These are phyloP conservation scores for Cryptococcus sp. DNA, from an alignment of 1,284 basidiomycete genomes.

Conservation along the genomic window DNA sequence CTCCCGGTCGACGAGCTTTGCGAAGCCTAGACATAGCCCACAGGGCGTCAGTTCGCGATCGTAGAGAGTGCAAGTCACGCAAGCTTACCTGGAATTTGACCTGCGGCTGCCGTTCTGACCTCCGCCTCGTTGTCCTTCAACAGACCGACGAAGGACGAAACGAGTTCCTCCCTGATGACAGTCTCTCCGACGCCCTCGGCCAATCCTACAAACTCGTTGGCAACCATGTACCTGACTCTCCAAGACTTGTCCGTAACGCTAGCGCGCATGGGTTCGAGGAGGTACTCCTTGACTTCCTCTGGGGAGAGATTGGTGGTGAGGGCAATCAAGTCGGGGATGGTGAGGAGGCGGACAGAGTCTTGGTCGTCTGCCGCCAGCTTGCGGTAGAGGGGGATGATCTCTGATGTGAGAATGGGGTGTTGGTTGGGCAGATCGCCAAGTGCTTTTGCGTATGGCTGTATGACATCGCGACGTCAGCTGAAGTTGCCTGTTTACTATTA, in stretches of 20 bases:
- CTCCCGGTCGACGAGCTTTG: constrained; percentile 90
- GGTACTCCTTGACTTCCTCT: constrained; percentile 85
- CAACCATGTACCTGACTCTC: constrained; percentile 99
- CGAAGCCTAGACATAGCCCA: constrained; percentile 70
- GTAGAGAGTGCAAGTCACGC: neutral
- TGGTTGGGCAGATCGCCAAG: constrained; percentile 62
- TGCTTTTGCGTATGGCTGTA: constrained; percentile 73
- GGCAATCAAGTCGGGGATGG: constrained; percentile 93
- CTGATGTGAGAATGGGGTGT: constrained; percentile 70
- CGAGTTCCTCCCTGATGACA: constrained; percentile 90
- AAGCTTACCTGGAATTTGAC: constrained; percentile 86
- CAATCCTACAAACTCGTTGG: constrained; percentile 91
- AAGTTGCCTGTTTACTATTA: neutral
- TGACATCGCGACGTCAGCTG: neutral
- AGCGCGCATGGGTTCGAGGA: constrained; percentile 83
- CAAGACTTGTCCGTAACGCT: constrained; percentile 95
- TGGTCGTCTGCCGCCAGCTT: constrained; percentile 96
- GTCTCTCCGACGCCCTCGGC: constrained; percentile 89
- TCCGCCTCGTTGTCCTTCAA: constrained; percentile 99
- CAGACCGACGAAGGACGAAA: constrained; percentile 88
- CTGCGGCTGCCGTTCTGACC: constrained; percentile 92
- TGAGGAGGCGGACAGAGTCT: constrained; percentile 94
- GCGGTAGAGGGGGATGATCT: constrained; percentile 90
- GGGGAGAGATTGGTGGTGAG: constrained; percentile 83
- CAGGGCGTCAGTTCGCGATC: constrained; percentile 3